Base-by-base conservation (phyloP, 805 yeast species). In the Komagataella pastoris region DNA sequence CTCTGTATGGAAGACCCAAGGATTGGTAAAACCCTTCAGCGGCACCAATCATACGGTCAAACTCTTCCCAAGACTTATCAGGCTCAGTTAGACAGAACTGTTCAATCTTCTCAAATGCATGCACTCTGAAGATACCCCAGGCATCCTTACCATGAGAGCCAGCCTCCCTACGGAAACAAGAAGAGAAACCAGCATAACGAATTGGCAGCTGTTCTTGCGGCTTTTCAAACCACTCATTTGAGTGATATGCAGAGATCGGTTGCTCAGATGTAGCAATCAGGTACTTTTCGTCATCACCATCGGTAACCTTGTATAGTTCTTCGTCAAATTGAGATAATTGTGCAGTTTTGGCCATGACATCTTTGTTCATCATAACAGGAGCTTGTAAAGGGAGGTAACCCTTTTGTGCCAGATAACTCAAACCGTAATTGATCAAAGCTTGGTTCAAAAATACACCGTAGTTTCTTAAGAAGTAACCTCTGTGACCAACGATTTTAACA, bases 111-210 rank as follows among this genome's bases (percentile, higher is more conserved):
- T 93, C 99, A 65, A 93, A 93, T 56, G 95, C 95, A 67, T 93
- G 99, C 54, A 93, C 98, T 74, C 99, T 85, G 83, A 93, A 93
- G 58, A 93, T 89, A 73, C 99, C 99, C 99, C 99, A 93, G 49
- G 99, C 99, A 65, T 93, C 99, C 70, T 91, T 91, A 69, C 99
- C 99, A 64, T 91, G 98, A 58, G 97, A 84, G 59, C 99, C 99
- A 54, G 99, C 99, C 75, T 93, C 99, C 75, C 99, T 87, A 73
- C 99, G 84, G 83, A 93, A 93, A 81, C 99, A 93, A 48, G 97
- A 86, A 44, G 97, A 89, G 76, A 85, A 93, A 63, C 99, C 99
- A 49, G 97, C 99, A 65, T 93, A 93, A 72, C 95, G 86, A 57
- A 88, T 79, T 55, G 99, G 99, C 60, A 93, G 79, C 75, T 93